phyloP scores from a whole-genome alignment of 2,329 filamentous ascomycete genomes.

The Colletotrichum trifolii region DNA sequence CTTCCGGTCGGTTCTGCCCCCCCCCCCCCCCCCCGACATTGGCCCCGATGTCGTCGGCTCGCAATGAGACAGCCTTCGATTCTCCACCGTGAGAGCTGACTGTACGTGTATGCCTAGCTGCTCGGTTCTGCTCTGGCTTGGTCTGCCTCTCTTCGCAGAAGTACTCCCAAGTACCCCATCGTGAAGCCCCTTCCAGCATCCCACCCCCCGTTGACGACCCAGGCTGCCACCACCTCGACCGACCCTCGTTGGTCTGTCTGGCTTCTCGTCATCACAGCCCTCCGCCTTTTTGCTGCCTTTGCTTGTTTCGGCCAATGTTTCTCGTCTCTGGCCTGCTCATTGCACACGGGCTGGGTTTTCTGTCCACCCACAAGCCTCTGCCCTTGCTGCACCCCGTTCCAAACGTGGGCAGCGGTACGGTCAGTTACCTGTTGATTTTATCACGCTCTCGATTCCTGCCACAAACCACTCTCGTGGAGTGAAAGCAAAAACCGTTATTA shows the following conservation, averaged over 20 bases:
- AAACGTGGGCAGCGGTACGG: constrained; percentile 31
- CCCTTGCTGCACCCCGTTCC: constrained; percentile 33
- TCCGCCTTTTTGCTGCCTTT: constrained; percentile 27
- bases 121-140: neutral
- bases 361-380: constrained; percentile 24
- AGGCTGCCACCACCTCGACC: constrained; percentile 11
- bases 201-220: constrained; percentile 27
- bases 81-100: constrained; percentile 32
- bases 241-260: constrained; percentile 20
- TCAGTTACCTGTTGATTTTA: constrained; percentile 25
- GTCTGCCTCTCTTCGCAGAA: neutral
- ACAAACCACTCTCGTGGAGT: neutral
- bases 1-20: constrained; percentile 16
- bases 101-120: constrained; percentile 18
- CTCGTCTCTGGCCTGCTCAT: constrained; percentile 13
- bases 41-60: constrained; percentile 29
- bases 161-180: constrained; percentile 27
- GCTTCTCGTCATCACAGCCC: constrained; percentile 17
- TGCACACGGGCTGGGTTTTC: constrained; percentile 6
- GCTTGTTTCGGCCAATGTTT: constrained; percentile 30
- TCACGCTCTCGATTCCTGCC: constrained; percentile 32
- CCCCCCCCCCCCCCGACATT: constrained; percentile 12
- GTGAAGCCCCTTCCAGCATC: constrained; percentile 8
- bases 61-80: constrained; percentile 18
- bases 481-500: constrained; percentile 23